A percentile compares a stretch with the other conserved stretches of the same genome.
These are phyloP conservation scores for Cucumis cinereus DNA, from an alignment of 306 rosid genomes.

Conservation along the genomic window DNA sequence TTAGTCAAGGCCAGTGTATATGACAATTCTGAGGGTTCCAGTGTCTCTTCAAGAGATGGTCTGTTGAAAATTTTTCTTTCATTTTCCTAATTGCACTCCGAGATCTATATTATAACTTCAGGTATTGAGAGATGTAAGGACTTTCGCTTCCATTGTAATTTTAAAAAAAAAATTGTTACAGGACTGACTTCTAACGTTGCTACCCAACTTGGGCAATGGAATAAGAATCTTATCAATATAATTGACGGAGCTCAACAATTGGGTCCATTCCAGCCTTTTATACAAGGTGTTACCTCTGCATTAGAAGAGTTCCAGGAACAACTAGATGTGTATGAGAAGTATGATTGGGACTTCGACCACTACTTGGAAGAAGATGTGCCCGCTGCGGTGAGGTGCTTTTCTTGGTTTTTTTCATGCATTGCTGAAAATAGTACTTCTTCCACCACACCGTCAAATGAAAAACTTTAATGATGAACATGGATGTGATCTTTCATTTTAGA, in stretches of 20 bases:
- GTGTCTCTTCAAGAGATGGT: conserved; percentile 30
- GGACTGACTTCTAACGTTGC: conserved; percentile 16
- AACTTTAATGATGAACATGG: not conserved
- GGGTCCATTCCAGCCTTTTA: conserved; percentile 27
- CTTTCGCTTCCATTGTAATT: not conserved
- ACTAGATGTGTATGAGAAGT: conserved; percentile 28
- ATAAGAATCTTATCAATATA: conserved; percentile 23
- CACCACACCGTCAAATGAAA: not conserved
- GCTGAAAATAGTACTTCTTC: not conserved
- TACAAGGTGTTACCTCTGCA: conserved; percentile 30
- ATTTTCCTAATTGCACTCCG: not conserved
- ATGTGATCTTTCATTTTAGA: conserved; percentile 20
- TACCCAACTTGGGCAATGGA: conserved; percentile 25
- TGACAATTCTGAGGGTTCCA: conserved; percentile 16
- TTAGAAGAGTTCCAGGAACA: conserved; percentile 50
- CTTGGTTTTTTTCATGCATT: conserved; percentile 1
- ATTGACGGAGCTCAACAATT: conserved; percentile 27
- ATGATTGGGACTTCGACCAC: conserved; percentile 87
- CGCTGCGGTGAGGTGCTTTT: conserved; percentile 74
- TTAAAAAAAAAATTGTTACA: conserved; percentile 7
- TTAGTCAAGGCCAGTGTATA: conserved; percentile 6
- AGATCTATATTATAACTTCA: not conserved
- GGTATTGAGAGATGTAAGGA: not conserved
- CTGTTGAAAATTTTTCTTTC: conserved; percentile 5
- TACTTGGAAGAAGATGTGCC: conserved; percentile 79